A percentile compares a stretch with the other conserved stretches of the same genome.
Evolutionary conservation across 371 early-diverging fungal genomes (phyloP).

Genomic region (Mortierella sp.): DNA sequence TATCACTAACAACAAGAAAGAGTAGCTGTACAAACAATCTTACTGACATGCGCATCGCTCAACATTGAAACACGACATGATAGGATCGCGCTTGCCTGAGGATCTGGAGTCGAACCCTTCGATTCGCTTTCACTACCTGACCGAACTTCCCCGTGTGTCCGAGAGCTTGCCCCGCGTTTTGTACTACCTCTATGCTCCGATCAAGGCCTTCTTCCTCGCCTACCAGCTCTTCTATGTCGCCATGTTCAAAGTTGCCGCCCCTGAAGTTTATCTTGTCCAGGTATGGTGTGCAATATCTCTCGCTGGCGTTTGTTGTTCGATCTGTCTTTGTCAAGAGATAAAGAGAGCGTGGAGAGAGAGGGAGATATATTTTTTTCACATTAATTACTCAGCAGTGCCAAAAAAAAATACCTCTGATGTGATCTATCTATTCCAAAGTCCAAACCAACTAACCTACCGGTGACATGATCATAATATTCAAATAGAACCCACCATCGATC

Average conservation of each 20-base stretch:
- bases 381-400: background rate
- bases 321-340: background rate
- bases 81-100: slow-evolving; percentile 53
- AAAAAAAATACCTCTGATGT: background rate
- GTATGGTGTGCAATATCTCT: slow-evolving; percentile 62
- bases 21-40: background rate
- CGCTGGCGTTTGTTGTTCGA: background rate
- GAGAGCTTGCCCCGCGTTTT: slow-evolving; percentile 67
- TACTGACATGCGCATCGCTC: background rate
- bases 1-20: background rate
- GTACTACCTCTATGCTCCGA: slow-evolving; percentile 75
- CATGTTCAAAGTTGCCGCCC: slow-evolving; percentile 58
- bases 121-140: slow-evolving; percentile 47
- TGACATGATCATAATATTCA: background rate
- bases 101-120: slow-evolving; percentile 50
- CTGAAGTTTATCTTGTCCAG: slow-evolving; percentile 88
- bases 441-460: background rate
- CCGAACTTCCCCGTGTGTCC: slow-evolving; percentile 62
- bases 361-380: background rate
- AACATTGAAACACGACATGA: background rate
- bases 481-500: slow-evolving; percentile 96
- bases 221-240: slow-evolving; percentile 62
- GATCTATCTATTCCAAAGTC: background rate
- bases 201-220: slow-evolving; percentile 70
- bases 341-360: background rate